Evolutionary conservation across 2,329 filamentous ascomycete genomes (phyloP).

Genomic region (Arachnomyces sp.): DNA sequence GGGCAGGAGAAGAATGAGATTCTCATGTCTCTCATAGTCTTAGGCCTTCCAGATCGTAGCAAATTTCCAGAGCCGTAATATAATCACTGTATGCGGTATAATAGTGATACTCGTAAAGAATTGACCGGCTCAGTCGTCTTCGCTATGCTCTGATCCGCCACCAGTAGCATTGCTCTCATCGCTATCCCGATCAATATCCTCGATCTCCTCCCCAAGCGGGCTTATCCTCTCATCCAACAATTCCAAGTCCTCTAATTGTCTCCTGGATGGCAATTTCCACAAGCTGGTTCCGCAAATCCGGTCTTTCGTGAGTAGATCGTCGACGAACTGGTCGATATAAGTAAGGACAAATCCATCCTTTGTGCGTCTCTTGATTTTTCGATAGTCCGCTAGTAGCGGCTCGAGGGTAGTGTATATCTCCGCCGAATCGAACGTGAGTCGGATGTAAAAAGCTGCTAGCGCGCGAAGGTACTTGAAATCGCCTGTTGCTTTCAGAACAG

Average conservation of each 20-base stretch:
- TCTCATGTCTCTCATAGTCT: no score
- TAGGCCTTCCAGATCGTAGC: no score
- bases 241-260: slow-evolving; percentile 81
- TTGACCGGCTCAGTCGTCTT: slow-evolving; percentile 20
- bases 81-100: no score
- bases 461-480: slow-evolving; percentile 74
- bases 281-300: slow-evolving; percentile 85
- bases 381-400: slow-evolving; percentile 69
- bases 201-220: slow-evolving; percentile 61
- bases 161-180: slow-evolving; percentile 19
- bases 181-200: slow-evolving; percentile 35
- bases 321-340: slow-evolving; percentile 84
- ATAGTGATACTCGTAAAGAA: not conserved
- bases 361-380: slow-evolving; percentile 73
- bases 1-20: no score
- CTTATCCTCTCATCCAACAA: slow-evolving; percentile 78
- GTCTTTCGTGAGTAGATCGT: slow-evolving; percentile 82
- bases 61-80: not conserved
- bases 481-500: slow-evolving; percentile 28
- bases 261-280: slow-evolving; percentile 80
- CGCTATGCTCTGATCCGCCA: slow-evolving; percentile 15
- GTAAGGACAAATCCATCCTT: slow-evolving; percentile 69
- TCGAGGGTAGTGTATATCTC: slow-evolving; percentile 76
- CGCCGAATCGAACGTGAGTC: slow-evolving; percentile 73
- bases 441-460: slow-evolving; percentile 86